phyloP scores from a whole-genome alignment of 2,329 filamentous ascomycete genomes.

The Alternaria atra region DNA sequence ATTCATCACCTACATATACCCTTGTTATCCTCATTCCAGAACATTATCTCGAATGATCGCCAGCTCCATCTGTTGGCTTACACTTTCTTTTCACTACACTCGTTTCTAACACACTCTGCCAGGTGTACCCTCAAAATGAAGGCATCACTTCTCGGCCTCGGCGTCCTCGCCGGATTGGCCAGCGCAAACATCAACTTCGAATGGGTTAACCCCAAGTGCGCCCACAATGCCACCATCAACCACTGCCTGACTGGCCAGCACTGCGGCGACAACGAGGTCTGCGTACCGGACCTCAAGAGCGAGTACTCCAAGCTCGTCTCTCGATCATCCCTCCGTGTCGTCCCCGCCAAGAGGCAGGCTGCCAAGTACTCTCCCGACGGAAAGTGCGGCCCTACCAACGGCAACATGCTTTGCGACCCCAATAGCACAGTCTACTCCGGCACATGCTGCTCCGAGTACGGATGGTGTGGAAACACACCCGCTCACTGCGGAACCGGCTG shows the following conservation, averaged over 20 bases:
- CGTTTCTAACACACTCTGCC: background rate
- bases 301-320: conserved; percentile 36
- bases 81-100: conserved; percentile 3
- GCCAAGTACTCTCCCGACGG: conserved; percentile 51
- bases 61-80: conserved; percentile 21
- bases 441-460: conserved; percentile 56
- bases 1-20: background rate
- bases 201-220: conserved; percentile 57
- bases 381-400: conserved; percentile 52
- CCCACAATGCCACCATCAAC: conserved; percentile 31
- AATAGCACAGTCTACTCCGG: conserved; percentile 57
- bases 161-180: conserved; percentile 47
- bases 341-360: conserved; percentile 40
- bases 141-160: conserved; percentile 38
- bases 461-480: conserved; percentile 56
- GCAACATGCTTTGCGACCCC: conserved; percentile 54
- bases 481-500: conserved; percentile 52
- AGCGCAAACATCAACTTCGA: conserved; percentile 61
- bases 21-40: background rate
- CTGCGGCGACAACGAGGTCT: conserved; percentile 44
- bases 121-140: conserved; percentile 38
- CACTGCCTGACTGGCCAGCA: conserved; percentile 52
- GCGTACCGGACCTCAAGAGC: conserved; percentile 31
- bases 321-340: conserved; percentile 29
- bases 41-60: conserved; percentile 1